Conservation (phyloP, 1,284 basidiomycete species). For the Ustilago tritici region DNA sequence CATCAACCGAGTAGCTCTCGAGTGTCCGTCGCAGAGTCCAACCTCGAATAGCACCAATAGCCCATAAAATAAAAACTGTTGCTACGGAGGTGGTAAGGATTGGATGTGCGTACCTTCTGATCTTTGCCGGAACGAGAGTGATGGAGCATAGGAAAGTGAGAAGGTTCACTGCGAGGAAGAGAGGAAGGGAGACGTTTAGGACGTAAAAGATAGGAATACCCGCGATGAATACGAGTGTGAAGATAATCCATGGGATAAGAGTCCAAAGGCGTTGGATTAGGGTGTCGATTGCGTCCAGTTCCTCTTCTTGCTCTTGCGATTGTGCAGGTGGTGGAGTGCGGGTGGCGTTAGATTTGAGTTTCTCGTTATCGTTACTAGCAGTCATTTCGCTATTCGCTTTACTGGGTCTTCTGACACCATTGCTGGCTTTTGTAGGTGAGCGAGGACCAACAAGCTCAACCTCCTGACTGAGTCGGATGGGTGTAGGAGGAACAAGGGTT, state of each 20-base stretch:
- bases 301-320: conserved; percentile 4
- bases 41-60: conserved; percentile 42
- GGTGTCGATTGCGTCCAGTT: conserved; percentile 53
- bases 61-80: conserved; percentile 62
- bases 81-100: conserved; percentile 59
- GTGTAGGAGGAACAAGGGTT: conserved; percentile 19
- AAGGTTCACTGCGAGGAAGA: conserved; percentile 59
- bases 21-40: conserved; percentile 41
- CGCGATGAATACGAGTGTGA: conserved; percentile 42
- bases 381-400: conserved; percentile 28
- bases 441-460: background rate
- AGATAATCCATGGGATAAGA: conserved; percentile 48
- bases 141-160: conserved; percentile 57
- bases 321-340: background rate
- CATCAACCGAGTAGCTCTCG: conserved; percentile 43
- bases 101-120: conserved; percentile 58
- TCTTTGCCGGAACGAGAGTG: conserved; percentile 50
- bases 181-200: conserved; percentile 54
- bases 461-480: conserved; percentile 6
- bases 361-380: conserved; percentile 13
- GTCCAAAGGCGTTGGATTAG: conserved; percentile 44
- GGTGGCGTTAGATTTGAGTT: background rate
- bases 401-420: conserved; percentile 14
- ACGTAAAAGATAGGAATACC: conserved; percentile 58
- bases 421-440: background rate